phyloP scores from a whole-genome alignment of 208 protist species.

The Leishmania mexicana region DNA sequence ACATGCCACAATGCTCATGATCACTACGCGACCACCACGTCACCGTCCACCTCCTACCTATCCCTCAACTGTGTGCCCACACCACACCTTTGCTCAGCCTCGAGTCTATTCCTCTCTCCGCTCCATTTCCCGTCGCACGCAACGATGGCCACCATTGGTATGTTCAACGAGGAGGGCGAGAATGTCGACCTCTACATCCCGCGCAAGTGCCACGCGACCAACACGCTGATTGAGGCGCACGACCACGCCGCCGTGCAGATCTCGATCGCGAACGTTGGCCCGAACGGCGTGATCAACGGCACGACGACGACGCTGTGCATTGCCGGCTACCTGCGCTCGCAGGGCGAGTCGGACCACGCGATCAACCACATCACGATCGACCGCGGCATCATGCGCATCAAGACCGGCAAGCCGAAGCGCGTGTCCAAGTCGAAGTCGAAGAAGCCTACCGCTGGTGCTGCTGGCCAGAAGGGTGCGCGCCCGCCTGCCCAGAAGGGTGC shows the following conservation, averaged over 20 bases:
- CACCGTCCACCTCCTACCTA: neutral
- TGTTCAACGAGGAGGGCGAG: conserved; percentile 91
- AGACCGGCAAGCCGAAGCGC: conserved; percentile 83
- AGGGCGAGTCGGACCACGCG: conserved; percentile 94
- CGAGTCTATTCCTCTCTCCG: neutral
- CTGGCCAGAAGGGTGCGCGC: conserved; percentile 22
- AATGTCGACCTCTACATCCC: conserved; percentile 97
- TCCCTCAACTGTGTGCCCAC: neutral
- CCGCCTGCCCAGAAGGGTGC: conserved; percentile 36
- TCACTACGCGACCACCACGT: too few relatives aligned
- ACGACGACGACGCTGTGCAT: conserved; percentile 94
- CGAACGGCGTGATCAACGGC: conserved; percentile 91
- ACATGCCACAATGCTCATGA: neutral
- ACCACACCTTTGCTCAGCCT: neutral
- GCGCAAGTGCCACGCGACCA: conserved; percentile 97
- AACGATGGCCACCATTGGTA: conserved; percentile 88
- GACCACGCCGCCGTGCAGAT: conserved; percentile 97
- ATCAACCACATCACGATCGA: conserved; percentile 94
- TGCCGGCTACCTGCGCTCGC: conserved; percentile 93
- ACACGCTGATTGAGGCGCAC: conserved; percentile 93
- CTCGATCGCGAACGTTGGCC: conserved; percentile 94
- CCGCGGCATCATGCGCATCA: conserved; percentile 85
- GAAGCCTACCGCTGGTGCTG: conserved; percentile 29
- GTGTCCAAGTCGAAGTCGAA: conserved; percentile 48
- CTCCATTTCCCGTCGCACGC: neutral